phyloP scores from a whole-genome alignment of 495 filamentous ascomycete genomes.

The Pyrenula aspistea region DNA sequence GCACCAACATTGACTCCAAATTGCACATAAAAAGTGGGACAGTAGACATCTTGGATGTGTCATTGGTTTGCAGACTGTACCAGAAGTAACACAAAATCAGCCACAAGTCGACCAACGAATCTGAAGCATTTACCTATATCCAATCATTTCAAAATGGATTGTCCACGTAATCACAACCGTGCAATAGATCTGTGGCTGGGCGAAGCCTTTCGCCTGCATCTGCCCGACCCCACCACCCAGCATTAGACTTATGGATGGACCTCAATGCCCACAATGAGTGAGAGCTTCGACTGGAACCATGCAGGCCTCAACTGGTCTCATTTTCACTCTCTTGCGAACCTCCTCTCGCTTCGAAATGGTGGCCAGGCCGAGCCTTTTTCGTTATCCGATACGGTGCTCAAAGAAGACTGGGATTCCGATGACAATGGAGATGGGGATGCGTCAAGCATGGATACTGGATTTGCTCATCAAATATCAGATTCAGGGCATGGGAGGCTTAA shows the following conservation, averaged over 20 bases:
- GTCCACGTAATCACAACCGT: slow-evolving; percentile 4
- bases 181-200: slow-evolving; percentile 5
- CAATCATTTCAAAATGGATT: too few species aligned
- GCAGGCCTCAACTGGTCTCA: slow-evolving; percentile 16
- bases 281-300: slow-evolving; percentile 18
- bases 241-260: slow-evolving; percentile 8
- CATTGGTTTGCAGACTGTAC: too few species aligned
- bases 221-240: slow-evolving; percentile 1
- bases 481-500: slow-evolving; percentile 18
- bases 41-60: too few species aligned
- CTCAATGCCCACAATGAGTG: slow-evolving; percentile 11
- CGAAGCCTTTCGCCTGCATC: slow-evolving; percentile 2
- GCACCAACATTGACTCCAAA: too few species aligned
- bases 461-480: slow-evolving; percentile 18
- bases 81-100: too few species aligned
- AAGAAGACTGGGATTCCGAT: slow-evolving; percentile 13
- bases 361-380: slow-evolving; percentile 17
- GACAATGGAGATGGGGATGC: slow-evolving; percentile 8
- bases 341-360: slow-evolving; percentile 19
- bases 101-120: too few species aligned
- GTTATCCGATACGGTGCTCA: slow-evolving; percentile 13
- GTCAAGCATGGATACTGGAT: slow-evolving; percentile 12
- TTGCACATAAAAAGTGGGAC: too few species aligned
- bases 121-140: too few species aligned
- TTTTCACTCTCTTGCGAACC: slow-evolving; percentile 17